Evolutionary conservation across 768 basidiomycete genomes (phyloP).

Genomic region (Russula ochroleuca): DNA sequence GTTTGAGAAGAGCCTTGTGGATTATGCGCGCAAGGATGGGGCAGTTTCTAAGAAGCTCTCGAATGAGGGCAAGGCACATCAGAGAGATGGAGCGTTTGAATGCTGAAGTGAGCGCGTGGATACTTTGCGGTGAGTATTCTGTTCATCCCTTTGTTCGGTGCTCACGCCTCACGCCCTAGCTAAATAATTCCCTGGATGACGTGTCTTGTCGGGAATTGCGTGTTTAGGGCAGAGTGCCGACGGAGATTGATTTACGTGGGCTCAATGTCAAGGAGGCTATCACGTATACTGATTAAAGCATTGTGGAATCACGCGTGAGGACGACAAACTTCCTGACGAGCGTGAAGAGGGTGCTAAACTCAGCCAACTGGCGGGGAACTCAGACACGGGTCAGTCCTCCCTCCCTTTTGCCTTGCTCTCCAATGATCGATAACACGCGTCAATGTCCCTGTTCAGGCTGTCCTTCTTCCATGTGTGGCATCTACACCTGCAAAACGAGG

Average conservation of each 20-base stretch:
- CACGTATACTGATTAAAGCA: constrained; percentile 60
- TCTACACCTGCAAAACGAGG: constrained; percentile 60
- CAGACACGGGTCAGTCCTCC: constrained; percentile 33
- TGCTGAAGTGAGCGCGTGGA: constrained; percentile 80
- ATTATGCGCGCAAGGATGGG: constrained; percentile 69
- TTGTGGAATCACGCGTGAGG: constrained; percentile 58
- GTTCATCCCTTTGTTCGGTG: neutral
- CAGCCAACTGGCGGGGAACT: constrained; percentile 37
- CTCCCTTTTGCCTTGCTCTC: neutral
- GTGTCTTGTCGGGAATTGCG: neutral
- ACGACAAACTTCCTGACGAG: constrained; percentile 54
- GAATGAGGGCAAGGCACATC: constrained; percentile 73
- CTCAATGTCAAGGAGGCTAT: constrained; percentile 93
- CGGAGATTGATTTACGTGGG: constrained; percentile 86
- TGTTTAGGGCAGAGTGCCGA: constrained; percentile 56
- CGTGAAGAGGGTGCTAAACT: constrained; percentile 50
- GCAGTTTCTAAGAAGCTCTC: constrained; percentile 79
- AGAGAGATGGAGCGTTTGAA: constrained; percentile 74
- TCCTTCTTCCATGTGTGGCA: constrained; percentile 34
- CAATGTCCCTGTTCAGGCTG: constrained; percentile 19
- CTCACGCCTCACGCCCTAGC: constrained; percentile 1
- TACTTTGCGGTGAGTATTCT: constrained; percentile 62
- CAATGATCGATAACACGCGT: constrained; percentile 30
- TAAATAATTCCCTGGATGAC: neutral
- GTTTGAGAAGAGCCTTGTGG: constrained; percentile 70